Evolutionary conservation across 2,329 filamentous ascomycete species (phyloP).

Genomic region (Aspergillus hiratsukae): DNA sequence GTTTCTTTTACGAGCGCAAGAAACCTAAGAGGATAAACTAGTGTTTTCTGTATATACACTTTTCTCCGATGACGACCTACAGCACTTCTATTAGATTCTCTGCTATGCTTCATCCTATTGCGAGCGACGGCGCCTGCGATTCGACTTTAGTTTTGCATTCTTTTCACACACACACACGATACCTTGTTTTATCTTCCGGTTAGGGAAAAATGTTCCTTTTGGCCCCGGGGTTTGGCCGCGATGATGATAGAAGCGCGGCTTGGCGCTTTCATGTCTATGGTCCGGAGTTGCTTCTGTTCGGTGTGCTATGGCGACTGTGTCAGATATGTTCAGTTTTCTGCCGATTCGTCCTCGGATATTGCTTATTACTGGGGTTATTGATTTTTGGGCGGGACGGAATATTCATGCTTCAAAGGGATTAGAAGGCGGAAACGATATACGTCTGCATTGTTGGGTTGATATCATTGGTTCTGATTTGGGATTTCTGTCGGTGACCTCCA

Average conservation of each 20-base stretch:
- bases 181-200: slow-evolving; percentile 34
- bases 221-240: slow-evolving; percentile 29
- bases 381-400: slow-evolving; percentile 32
- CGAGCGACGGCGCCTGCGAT: slow-evolving; percentile 41
- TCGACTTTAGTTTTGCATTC: slow-evolving; percentile 31
- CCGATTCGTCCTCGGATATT: slow-evolving; percentile 26
- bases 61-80: slow-evolving; percentile 32
- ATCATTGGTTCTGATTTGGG: slow-evolving; percentile 29
- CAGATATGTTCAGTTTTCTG: slow-evolving; percentile 24
- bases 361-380: slow-evolving; percentile 21
- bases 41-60: slow-evolving; percentile 33
- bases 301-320: slow-evolving; percentile 28
- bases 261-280: slow-evolving; percentile 33
- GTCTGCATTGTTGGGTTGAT: slow-evolving; percentile 41
- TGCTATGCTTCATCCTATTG: slow-evolving; percentile 34
- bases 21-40: slow-evolving; percentile 27
- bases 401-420: slow-evolving; percentile 34
- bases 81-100: slow-evolving; percentile 30
- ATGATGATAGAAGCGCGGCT: slow-evolving; percentile 37
- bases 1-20: slow-evolving; percentile 22
- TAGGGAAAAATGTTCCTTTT: slow-evolving; percentile 30
- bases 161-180: slow-evolving; percentile 26
- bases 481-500: slow-evolving; percentile 19
- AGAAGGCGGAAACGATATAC: slow-evolving; percentile 44
- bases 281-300: slow-evolving; percentile 33